Evolutionary conservation across 1,139 yeast genomes (phyloP).

Genomic region (Suhomyces yuchorum): DNA sequence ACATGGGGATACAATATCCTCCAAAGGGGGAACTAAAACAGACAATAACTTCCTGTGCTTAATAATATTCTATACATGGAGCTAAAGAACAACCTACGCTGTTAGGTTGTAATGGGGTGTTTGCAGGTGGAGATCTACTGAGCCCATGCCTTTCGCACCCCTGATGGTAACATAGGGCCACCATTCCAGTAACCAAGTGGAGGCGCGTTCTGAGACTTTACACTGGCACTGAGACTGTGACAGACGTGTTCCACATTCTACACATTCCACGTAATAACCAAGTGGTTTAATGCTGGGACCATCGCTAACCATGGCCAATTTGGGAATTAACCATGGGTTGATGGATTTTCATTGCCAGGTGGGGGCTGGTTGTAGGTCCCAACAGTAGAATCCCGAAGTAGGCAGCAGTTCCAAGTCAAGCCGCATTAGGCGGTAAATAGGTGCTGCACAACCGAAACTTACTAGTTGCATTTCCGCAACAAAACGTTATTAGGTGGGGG

Average conservation of each 20-base stretch:
- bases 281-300: background rate
- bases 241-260: background rate
- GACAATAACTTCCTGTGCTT: background rate
- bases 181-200: background rate
- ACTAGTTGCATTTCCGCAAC: background rate
- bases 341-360: too few relatives aligned
- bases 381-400: too few relatives aligned
- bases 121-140: background rate
- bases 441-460: background rate
- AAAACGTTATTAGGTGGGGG: background rate
- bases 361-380: background rate
- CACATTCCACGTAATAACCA: background rate
- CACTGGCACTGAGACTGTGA: too few relatives aligned
- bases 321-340: background rate
- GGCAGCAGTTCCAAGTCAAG: background rate
- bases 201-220: background rate
- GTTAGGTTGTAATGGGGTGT: background rate
- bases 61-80: background rate
- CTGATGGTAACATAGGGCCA: background rate
- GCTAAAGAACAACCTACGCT: too few relatives aligned
- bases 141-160: background rate
- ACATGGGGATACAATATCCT: background rate
- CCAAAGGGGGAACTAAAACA: background rate
- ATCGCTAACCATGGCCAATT: too few relatives aligned
- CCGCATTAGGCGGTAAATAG: background rate